Evolutionary conservation across 805 yeast genomes (phyloP).

Genomic region (Metschnikowia similis): DNA sequence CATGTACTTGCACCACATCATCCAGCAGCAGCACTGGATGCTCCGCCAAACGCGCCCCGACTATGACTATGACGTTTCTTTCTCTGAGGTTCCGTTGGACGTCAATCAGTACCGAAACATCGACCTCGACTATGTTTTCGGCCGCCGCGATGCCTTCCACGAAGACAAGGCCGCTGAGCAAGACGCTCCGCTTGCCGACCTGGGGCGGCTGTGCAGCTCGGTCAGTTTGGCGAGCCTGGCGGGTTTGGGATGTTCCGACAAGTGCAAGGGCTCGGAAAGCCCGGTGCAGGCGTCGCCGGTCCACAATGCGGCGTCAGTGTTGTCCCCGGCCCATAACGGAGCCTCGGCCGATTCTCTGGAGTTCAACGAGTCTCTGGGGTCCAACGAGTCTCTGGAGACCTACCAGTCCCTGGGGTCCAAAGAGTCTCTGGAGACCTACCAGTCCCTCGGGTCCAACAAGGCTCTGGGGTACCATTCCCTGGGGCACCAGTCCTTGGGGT

Average conservation of each 20-base stretch:
- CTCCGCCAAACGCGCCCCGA: slow-evolving; percentile 23
- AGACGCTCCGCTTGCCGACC: neutral
- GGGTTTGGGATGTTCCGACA: neutral
- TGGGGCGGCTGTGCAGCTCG: neutral
- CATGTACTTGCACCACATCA: slow-evolving; percentile 59
- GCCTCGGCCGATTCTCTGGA: too few relatives aligned
- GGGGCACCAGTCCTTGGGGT: too few relatives aligned
- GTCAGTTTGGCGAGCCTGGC: neutral
- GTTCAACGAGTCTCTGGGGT: too few relatives aligned
- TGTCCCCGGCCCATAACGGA: too few relatives aligned
- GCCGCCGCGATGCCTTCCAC: slow-evolving; percentile 13
- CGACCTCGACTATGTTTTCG: slow-evolving; percentile 52
- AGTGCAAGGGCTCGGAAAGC: neutral
- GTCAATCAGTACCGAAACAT: slow-evolving; percentile 58
- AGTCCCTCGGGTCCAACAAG: too few relatives aligned
- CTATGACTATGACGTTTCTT: slow-evolving; percentile 42
- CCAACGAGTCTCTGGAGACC: too few relatives aligned
- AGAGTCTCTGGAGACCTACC: too few relatives aligned
- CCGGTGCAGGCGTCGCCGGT: neutral
- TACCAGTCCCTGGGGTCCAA: too few relatives aligned
- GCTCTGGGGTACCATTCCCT: too few relatives aligned
- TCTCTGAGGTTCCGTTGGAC: slow-evolving; percentile 53
- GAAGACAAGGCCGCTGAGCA: neutral
- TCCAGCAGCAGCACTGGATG: slow-evolving; percentile 48
- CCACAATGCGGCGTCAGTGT: too few relatives aligned